Conservation (phyloP, 2,329 filamentous ascomycete species). For the Aotearoamyces nothofagi region DNA sequence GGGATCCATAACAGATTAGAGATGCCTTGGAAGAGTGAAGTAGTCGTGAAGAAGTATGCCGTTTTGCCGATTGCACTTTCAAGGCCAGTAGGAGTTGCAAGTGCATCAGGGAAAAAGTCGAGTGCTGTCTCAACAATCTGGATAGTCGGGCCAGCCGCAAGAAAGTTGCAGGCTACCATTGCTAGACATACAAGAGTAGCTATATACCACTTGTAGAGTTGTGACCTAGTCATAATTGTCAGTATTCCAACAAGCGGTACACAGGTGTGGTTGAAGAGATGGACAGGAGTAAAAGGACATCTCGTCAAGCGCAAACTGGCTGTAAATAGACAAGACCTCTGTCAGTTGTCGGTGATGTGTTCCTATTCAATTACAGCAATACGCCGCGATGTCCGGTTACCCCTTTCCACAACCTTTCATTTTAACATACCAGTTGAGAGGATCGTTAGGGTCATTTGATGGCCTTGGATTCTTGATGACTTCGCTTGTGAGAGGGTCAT, state of each 20-base stretch:
- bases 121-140: not conserved
- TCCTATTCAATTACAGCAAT: too few species aligned
- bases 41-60: conserved; percentile 2
- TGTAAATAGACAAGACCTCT: too few species aligned
- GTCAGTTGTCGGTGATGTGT: too few species aligned
- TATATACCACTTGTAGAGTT: conserved; percentile 34
- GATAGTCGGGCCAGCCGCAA: conserved; percentile 2
- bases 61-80: conserved; percentile 4
- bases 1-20: conserved; percentile 4
- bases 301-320: too few species aligned
- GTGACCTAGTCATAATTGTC: too few species aligned
- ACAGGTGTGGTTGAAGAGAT: too few species aligned
- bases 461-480: conserved; percentile 13
- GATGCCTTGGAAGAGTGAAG: conserved; percentile 1
- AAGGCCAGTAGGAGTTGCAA: conserved; percentile 16
- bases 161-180: conserved; percentile 31
- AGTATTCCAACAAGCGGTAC: too few species aligned
- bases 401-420: too few species aligned
- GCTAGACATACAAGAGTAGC: conserved; percentile 32
- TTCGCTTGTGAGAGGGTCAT: conserved; percentile 4
- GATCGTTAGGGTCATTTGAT: conserved; percentile 19
- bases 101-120: conserved; percentile 6
- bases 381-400: too few species aligned
- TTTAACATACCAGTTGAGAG: conserved; percentile 19
- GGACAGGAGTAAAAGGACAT: too few species aligned